Evolutionary conservation across 2,329 filamentous ascomycete genomes (phyloP).

Genomic region (Arachnopeziza araneosa): DNA sequence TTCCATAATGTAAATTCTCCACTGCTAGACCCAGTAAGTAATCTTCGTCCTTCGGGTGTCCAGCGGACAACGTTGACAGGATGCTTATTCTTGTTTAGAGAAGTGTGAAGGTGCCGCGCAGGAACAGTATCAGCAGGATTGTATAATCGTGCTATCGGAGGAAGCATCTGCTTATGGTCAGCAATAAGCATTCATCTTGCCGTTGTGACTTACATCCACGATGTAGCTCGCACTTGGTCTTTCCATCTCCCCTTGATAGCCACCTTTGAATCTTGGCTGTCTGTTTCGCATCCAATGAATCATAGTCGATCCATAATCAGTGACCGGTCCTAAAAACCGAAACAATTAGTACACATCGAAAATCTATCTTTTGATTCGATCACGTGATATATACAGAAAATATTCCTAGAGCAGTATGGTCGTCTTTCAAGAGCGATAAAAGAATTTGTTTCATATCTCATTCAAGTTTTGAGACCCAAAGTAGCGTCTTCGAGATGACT

Average conservation of each 20-base stretch:
- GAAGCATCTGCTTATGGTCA: constrained; percentile 62
- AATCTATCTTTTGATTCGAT: constrained; percentile 4
- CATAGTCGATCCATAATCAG: constrained; percentile 86
- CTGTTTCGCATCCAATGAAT: constrained; percentile 88
- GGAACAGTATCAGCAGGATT: constrained; percentile 82
- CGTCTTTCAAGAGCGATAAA: no score
- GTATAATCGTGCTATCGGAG: constrained; percentile 69
- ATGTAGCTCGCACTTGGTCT: constrained; percentile 85
- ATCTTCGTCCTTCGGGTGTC: constrained; percentile 89
- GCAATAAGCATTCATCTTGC: neutral
- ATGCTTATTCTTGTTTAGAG: constrained; percentile 95
- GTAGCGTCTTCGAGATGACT: neutral
- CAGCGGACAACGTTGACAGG: constrained; percentile 95
- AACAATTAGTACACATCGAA: constrained; percentile 1
- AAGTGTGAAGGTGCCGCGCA: constrained; percentile 95
- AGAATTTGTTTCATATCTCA: neutral
- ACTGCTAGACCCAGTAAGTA: constrained; percentile 91
- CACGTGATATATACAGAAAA: neutral
- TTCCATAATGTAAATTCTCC: constrained; percentile 99
- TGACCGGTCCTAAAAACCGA: constrained; percentile 65
- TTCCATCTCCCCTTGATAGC: constrained; percentile 69
- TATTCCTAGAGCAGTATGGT: neutral
- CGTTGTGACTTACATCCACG: constrained; percentile 61
- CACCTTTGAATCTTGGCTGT: constrained; percentile 67
- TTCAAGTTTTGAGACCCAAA: neutral